Percentiles rank a stretch among this genome's conserved stretches.
Conservation (phyloP, 2,329 filamentous ascomycete genomes). For the Cytospora piceicola region DNA sequence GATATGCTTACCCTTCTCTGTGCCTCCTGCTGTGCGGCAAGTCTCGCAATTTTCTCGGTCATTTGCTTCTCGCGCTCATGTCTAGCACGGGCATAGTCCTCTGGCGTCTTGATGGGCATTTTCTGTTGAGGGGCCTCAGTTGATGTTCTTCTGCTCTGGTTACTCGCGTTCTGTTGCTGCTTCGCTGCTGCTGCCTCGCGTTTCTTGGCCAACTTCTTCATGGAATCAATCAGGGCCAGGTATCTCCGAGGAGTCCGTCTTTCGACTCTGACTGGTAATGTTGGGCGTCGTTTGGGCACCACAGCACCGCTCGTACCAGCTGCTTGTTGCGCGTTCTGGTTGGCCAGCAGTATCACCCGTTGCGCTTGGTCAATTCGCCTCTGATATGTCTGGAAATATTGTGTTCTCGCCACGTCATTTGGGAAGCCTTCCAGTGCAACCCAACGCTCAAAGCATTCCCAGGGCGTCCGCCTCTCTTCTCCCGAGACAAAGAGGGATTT, state of each 20-base stretch:
- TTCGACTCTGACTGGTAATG: slow-evolving; percentile 82
- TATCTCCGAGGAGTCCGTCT: slow-evolving; percentile 85
- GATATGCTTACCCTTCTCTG: slow-evolving; percentile 56
- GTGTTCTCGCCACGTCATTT: slow-evolving; percentile 90
- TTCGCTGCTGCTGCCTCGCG: slow-evolving; percentile 84
- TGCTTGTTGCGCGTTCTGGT: slow-evolving; percentile 50
- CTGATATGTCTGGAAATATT: slow-evolving; percentile 83
- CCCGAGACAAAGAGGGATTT: slow-evolving; percentile 81
- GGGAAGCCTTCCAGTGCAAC: slow-evolving; percentile 88
- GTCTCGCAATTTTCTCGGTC: slow-evolving; percentile 60
- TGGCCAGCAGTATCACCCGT: slow-evolving; percentile 56
- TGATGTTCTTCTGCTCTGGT: slow-evolving; percentile 80
- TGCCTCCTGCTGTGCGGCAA: slow-evolving; percentile 60
- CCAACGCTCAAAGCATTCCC: slow-evolving; percentile 99
- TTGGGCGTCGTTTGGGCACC: slow-evolving; percentile 68
- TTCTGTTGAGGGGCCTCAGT: slow-evolving; percentile 63
- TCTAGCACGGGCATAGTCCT: slow-evolving; percentile 88
- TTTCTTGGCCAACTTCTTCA: slow-evolving; percentile 95
- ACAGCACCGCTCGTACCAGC: slow-evolving; percentile 45
- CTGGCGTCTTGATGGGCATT: slow-evolving; percentile 71
- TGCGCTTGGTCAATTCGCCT: slow-evolving; percentile 64
- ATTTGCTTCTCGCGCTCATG: slow-evolving; percentile 79
- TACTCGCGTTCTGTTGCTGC: slow-evolving; percentile 77
- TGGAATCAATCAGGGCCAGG: slow-evolving; percentile 86
- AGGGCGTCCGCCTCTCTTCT: slow-evolving; percentile 87